These are phyloP conservation scores for Trichomonas vaginalis DNA, from an alignment of 208 protist species.

Conservation along the genomic window DNA sequence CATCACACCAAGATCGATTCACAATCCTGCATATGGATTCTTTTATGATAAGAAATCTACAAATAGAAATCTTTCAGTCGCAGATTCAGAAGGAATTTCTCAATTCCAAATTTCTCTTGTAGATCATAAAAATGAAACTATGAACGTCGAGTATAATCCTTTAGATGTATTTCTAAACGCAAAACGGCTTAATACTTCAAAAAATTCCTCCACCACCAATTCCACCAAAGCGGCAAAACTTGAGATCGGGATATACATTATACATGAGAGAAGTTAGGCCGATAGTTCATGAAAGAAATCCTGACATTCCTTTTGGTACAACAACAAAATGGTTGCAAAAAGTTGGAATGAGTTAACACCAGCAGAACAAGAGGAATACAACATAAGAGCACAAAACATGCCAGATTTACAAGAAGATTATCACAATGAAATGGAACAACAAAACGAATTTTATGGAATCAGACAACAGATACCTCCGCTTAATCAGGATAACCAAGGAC, in stretches of 20 bases:
- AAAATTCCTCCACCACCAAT: neutral
- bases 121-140: slow-evolving; percentile 6
- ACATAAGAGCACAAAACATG: neutral
- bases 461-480: neutral
- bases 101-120: neutral
- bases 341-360: neutral
- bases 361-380: neutral
- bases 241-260: neutral
- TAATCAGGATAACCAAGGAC: neutral
- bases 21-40: neutral
- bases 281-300: neutral
- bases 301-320: neutral
- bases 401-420: neutral
- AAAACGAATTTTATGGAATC: neutral
- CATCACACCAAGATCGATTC: neutral
- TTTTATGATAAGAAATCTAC: neutral
- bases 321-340: neutral
- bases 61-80: neutral
- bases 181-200: neutral
- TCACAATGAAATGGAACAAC: neutral
- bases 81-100: neutral
- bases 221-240: neutral
- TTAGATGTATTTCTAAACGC: neutral
- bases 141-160: neutral
- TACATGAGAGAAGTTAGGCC: neutral